Percentiles rank a stretch among this genome's conserved stretches.
These are phyloP conservation scores for Kernera saxatilis DNA, from an alignment of 345 rosid genomes.

Conservation along the genomic window DNA sequence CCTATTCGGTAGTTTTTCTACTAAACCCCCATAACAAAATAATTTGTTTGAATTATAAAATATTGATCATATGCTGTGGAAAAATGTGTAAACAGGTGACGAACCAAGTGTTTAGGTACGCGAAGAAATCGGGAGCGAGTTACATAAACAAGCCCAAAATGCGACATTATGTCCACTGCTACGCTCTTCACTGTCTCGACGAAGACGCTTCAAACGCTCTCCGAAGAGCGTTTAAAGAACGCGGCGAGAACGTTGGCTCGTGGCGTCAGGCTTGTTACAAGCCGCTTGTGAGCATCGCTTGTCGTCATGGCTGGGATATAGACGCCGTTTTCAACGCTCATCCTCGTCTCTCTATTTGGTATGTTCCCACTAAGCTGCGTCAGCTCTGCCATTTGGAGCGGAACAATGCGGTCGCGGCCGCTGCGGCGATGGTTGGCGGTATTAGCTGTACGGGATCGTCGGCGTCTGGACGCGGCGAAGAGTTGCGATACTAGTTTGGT, in stretches of 20 bases:
- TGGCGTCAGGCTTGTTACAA: constrained; percentile 98
- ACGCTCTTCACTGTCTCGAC: constrained; percentile 90
- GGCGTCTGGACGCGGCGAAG: constrained; percentile 20
- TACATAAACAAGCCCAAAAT: constrained; percentile 98
- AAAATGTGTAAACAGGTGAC: constrained; percentile 52
- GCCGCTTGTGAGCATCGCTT: constrained; percentile 81
- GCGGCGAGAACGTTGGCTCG: constrained; percentile 93
- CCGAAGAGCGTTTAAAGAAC: constrained; percentile 75
- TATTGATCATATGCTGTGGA: not conserved
- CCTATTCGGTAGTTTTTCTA: not conserved
- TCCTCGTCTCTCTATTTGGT: constrained; percentile 93
- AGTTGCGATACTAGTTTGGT: constrained; percentile 5
- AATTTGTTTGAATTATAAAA: not conserved
- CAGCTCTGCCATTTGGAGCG: constrained; percentile 90
- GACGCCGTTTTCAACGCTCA: constrained; percentile 84
- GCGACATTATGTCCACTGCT: constrained; percentile 98
- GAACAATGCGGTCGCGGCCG: constrained; percentile 42
- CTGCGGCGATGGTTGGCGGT: constrained; percentile 41
- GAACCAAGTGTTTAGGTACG: constrained; percentile 91
- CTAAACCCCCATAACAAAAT: not conserved
- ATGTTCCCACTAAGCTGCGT: constrained; percentile 92
- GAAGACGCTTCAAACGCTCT: constrained; percentile 77
- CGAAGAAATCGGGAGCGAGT: constrained; percentile 91
- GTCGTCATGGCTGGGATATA: constrained; percentile 91
- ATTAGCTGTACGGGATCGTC: constrained; percentile 16